Conservation (phyloP, 768 basidiomycete species). For the Lentinula edodes region DNA sequence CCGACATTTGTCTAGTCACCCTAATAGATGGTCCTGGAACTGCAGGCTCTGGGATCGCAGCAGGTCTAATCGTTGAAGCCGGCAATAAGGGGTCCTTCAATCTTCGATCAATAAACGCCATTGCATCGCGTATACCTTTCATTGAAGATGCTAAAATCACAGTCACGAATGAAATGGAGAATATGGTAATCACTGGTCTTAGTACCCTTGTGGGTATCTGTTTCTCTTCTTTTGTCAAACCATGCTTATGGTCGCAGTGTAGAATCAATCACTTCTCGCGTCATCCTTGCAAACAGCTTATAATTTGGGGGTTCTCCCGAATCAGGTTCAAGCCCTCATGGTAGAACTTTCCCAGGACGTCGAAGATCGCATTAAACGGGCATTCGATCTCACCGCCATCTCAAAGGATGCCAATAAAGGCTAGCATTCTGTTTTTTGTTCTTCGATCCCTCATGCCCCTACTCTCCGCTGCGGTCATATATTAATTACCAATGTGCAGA, state of each 20-base stretch:
- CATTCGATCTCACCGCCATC: slow-evolving; percentile 85
- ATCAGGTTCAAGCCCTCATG: slow-evolving; percentile 75
- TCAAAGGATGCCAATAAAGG: slow-evolving; percentile 88
- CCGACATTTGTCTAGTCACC: slow-evolving; percentile 28
- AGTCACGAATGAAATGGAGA: slow-evolving; percentile 85
- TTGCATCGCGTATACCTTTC: slow-evolving; percentile 63
- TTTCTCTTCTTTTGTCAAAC: slow-evolving; percentile 1
- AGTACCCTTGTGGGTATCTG: slow-evolving; percentile 56
- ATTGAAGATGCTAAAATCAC: slow-evolving; percentile 66
- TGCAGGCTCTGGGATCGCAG: not conserved
- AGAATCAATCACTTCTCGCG: slow-evolving; percentile 90
- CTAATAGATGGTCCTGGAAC: slow-evolving; percentile 40
- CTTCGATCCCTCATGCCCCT: not conserved
- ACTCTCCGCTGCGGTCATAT: not conserved
- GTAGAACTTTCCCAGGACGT: slow-evolving; percentile 78
- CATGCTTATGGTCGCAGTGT: slow-evolving; percentile 8
- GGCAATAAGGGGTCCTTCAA: slow-evolving; percentile 32
- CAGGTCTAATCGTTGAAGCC: not conserved
- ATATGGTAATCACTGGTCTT: slow-evolving; percentile 80
- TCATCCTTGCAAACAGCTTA: slow-evolving; percentile 95
- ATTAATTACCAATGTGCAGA: slow-evolving; percentile 5
- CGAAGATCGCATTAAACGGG: slow-evolving; percentile 69
- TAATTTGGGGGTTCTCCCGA: slow-evolving; percentile 82
- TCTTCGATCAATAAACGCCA: slow-evolving; percentile 68
- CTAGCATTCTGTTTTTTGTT: slow-evolving; percentile 19